Percentiles rank a stretch among this genome's conserved stretches.
Evolutionary conservation across 176 grass and related monocot species (phyloP).

Genomic region (Elymus sibiricus): DNA sequence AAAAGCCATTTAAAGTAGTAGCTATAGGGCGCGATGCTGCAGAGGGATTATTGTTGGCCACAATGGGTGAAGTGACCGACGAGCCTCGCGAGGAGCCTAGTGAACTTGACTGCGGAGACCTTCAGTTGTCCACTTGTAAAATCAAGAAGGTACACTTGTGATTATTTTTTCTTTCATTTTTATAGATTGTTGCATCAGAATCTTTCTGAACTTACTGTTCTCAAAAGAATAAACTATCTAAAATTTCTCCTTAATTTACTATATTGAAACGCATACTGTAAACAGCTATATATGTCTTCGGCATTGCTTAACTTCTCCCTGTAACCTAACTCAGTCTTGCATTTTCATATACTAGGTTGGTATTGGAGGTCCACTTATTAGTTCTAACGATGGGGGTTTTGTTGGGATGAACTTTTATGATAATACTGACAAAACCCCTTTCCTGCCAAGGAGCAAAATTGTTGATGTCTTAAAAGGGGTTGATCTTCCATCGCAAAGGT

Average conservation of each 20-base stretch:
- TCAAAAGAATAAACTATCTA: too few species aligned
- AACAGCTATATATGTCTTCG: neutral
- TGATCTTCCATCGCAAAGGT: constrained; percentile 3
- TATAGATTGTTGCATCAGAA: neutral
- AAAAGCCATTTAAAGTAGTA: neutral
- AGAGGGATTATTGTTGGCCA: neutral
- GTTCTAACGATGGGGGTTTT: neutral
- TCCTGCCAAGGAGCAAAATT: neutral
- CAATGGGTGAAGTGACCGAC: constrained; percentile 16
- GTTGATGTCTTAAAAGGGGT: neutral
- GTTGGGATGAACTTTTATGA: constrained; percentile 31
- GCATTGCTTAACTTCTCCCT: neutral
- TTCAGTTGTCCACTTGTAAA: constrained; percentile 20
- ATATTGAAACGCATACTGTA: neutral
- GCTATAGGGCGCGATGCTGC: neutral
- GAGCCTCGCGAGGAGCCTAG: neutral
- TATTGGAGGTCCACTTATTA: constrained; percentile 21
- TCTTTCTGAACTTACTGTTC: neutral
- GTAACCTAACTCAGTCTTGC: neutral
- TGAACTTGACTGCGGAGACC: constrained; percentile 13
- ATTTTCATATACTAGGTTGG: neutral
- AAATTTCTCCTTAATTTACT: neutral
- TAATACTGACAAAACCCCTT: neutral
- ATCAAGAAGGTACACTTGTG: constrained; percentile 11
- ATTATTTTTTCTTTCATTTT: neutral